These are phyloP conservation scores for Fonsecaea multimorphosa DNA, from an alignment of 2,329 filamentous ascomycete species.

Conservation along the genomic window DNA sequence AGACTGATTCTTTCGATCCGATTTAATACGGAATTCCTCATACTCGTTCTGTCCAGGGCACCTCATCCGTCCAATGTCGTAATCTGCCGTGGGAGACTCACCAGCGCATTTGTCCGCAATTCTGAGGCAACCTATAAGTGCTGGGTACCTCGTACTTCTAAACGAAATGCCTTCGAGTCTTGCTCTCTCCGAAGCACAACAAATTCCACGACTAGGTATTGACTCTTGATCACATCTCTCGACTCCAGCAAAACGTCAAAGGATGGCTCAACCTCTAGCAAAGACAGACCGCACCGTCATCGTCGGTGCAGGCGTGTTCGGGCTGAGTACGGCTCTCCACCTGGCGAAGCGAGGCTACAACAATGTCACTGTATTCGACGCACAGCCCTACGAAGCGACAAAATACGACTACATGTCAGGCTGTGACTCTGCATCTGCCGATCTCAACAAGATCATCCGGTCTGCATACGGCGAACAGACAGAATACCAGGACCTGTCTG, in stretches of 20 bases:
- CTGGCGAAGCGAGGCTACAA: constrained; percentile 52
- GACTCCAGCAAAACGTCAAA: background rate
- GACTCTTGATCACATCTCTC: background rate
- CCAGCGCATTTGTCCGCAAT: background rate
- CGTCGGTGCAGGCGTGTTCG: constrained; percentile 60
- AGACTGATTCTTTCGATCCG: too few species aligned
- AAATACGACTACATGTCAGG: constrained; percentile 52
- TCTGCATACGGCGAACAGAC: constrained; percentile 51
- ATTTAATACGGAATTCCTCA: too few species aligned
- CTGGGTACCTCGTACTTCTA: too few species aligned
- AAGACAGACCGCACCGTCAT: constrained; percentile 43
- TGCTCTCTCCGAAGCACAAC: background rate
- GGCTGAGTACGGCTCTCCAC: constrained; percentile 55
- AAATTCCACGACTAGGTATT: background rate
- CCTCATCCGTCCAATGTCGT: too few species aligned
- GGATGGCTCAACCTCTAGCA: background rate
- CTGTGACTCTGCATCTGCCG: constrained; percentile 52
- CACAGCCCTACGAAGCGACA: constrained; percentile 51
- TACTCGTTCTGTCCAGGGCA: too few species aligned
- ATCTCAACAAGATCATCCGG: constrained; percentile 45
- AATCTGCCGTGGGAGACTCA: too few species aligned
- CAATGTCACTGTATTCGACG: constrained; percentile 58
- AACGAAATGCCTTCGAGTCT: too few species aligned
- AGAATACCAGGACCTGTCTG: constrained; percentile 55
- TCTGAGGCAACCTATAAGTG: background rate